A percentile compares a stretch with the other conserved stretches of the same genome.
phyloP scores from a whole-genome alignment of 306 rosid species.

The Quercus agrifolia region DNA sequence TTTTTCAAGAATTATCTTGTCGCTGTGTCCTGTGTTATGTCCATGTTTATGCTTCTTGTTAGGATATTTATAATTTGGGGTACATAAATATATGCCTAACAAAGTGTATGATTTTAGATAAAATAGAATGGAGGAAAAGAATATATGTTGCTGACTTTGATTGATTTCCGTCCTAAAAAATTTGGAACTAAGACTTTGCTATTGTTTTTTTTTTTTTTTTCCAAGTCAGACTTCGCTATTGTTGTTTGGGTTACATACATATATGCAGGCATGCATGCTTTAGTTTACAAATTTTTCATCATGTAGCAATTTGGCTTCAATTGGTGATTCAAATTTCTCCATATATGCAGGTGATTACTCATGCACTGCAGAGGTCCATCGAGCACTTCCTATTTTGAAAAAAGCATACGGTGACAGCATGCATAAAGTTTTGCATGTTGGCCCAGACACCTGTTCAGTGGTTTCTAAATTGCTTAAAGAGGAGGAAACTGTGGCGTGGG shows the following conservation, averaged over 20 bases:
- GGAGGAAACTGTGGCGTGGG: slow-evolving; percentile 83
- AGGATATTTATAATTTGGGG: not conserved
- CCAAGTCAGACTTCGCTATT: no score
- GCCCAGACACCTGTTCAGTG: slow-evolving; percentile 60
- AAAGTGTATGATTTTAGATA: no score
- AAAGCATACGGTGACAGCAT: slow-evolving; percentile 59
- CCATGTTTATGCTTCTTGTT: no score
- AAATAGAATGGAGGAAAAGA: no score
- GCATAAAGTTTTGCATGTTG: slow-evolving; percentile 71
- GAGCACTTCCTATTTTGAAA: slow-evolving; percentile 50
- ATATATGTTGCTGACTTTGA: no score
- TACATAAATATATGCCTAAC: not conserved
- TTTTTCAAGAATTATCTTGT: no score
- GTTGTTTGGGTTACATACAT: no score
- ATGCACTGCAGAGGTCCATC: slow-evolving; percentile 61
- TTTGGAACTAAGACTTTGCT: no score
- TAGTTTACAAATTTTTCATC: not conserved
- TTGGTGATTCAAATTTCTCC: slow-evolving; percentile 10
- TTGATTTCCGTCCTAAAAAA: no score
- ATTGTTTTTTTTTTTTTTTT: no score
- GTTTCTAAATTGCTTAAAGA: slow-evolving; percentile 52
- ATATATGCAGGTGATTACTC: slow-evolving; percentile 53
- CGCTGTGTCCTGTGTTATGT: no score
- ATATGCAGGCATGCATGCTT: not conserved
- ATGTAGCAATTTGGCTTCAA: not conserved